Conservation (phyloP, 1,284 basidiomycete genomes). For the Phlebopus sp. region DNA sequence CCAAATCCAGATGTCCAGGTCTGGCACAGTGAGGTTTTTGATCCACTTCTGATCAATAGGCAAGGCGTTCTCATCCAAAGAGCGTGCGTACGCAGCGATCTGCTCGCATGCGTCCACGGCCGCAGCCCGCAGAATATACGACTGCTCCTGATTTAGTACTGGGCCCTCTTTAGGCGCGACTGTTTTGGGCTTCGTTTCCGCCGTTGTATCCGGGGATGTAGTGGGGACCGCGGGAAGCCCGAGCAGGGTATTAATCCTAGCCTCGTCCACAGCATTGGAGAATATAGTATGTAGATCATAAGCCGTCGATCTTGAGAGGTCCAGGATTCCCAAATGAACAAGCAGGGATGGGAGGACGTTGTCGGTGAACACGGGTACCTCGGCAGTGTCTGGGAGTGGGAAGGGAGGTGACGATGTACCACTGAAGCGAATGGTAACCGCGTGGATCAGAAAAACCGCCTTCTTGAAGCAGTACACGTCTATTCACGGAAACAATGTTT, state of each 20-base stretch:
- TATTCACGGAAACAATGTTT: constrained; percentile 28
- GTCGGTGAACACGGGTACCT: constrained; percentile 78
- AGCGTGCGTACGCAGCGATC: constrained; percentile 55
- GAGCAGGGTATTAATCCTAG: constrained; percentile 42
- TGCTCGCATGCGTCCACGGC: constrained; percentile 74
- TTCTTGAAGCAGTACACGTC: constrained; percentile 88
- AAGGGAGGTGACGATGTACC: constrained; percentile 49
- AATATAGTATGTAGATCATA: constrained; percentile 44
- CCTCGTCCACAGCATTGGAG: constrained; percentile 39
- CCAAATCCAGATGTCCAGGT: constrained; percentile 76
- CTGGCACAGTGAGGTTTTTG: constrained; percentile 52
- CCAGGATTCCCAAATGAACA: constrained; percentile 72
- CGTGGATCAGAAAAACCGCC: constrained; percentile 78
- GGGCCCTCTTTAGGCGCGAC: constrained; percentile 58
- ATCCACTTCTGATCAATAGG: constrained; percentile 46
- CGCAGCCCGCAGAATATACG: constrained; percentile 76
- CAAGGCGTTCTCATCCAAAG: constrained; percentile 35
- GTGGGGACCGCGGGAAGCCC: constrained; percentile 19
- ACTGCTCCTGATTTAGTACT: constrained; percentile 54
- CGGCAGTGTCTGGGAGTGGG: constrained; percentile 56
- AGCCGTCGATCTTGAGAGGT: constrained; percentile 48
- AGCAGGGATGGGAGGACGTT: constrained; percentile 86
- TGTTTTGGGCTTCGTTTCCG: constrained; percentile 20
- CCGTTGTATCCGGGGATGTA: constrained; percentile 7
- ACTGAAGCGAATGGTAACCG: constrained; percentile 63